phyloP scores from a whole-genome alignment of 202 grass and related monocot genomes.

The Tripidium arundinaceum region DNA sequence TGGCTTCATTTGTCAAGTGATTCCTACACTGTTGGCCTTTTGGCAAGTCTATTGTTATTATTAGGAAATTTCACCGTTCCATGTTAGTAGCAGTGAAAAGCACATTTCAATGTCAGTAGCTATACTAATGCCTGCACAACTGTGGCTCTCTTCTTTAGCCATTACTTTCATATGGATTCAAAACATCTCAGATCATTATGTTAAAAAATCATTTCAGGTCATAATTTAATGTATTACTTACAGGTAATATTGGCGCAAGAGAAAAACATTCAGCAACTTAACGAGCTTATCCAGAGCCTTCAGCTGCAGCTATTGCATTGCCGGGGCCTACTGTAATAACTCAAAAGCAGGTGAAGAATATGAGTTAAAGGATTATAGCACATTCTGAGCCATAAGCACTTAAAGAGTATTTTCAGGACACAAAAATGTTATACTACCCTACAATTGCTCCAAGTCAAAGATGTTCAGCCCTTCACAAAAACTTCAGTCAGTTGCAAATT shows the following conservation, averaged over 20 bases:
- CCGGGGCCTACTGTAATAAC: neutral
- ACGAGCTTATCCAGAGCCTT: too few species aligned
- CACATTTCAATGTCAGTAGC: neutral
- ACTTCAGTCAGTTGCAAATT: neutral
- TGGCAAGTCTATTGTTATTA: neutral
- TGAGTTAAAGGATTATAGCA: neutral
- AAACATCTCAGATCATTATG: neutral
- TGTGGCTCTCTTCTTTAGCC: neutral
- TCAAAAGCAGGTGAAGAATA: neutral
- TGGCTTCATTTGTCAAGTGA: neutral
- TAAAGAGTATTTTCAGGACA: neutral
- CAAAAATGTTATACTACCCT: neutral
- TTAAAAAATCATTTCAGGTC: neutral
- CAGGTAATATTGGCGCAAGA: too few species aligned
- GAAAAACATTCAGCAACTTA: too few species aligned
- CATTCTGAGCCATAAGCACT: neutral
- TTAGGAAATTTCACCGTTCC: neutral
- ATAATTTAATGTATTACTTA: neutral
- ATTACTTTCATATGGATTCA: slow-evolving; percentile 5
- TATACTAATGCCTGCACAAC: neutral
- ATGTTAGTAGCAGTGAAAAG: neutral
- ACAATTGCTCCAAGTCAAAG: neutral
- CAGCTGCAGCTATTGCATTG: too few species aligned
- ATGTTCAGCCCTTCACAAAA: neutral
- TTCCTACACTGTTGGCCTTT: neutral